These are phyloP conservation scores for Rhytidiadelphus loreus DNA, from an alignment of 225 moss, liverwort and hornwort genomes.

Conservation along the genomic window DNA sequence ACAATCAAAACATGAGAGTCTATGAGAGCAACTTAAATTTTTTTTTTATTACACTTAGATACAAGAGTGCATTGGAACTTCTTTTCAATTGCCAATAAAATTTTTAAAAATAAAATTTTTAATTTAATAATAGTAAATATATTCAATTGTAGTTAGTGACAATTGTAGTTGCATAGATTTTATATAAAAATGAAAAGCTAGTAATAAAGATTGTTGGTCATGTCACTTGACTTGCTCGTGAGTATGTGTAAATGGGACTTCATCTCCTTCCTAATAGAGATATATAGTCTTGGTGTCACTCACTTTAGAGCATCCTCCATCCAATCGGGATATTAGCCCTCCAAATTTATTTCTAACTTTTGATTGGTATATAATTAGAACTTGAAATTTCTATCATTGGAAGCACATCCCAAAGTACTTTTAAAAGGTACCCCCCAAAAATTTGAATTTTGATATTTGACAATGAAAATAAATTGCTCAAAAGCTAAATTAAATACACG, in stretches of 20 bases:
- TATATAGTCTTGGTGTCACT: background rate
- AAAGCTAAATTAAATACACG: background rate
- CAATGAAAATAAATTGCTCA: background rate
- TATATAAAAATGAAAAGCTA: background rate
- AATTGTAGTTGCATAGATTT: accelerated
- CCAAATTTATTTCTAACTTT: background rate
- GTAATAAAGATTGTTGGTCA: background rate
- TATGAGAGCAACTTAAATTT: accelerated
- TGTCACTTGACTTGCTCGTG: too few species aligned
- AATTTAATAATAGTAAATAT: background rate
- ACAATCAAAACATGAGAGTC: background rate
- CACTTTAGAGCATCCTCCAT: background rate
- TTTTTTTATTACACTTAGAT: background rate
- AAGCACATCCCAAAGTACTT: background rate
- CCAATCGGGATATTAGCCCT: accelerated
- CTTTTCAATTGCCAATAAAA: background rate
- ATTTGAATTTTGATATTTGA: background rate
- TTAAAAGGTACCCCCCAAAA: too few species aligned
- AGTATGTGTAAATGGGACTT: background rate
- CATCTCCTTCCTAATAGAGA: background rate
- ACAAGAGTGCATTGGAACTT: background rate
- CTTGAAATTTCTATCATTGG: background rate
- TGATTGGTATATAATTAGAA: background rate
- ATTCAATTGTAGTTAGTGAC: background rate
- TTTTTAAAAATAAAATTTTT: background rate